These are phyloP conservation scores for Pseudogymnoascus destructans DNA, from an alignment of 2,329 filamentous ascomycete genomes.

Conservation along the genomic window DNA sequence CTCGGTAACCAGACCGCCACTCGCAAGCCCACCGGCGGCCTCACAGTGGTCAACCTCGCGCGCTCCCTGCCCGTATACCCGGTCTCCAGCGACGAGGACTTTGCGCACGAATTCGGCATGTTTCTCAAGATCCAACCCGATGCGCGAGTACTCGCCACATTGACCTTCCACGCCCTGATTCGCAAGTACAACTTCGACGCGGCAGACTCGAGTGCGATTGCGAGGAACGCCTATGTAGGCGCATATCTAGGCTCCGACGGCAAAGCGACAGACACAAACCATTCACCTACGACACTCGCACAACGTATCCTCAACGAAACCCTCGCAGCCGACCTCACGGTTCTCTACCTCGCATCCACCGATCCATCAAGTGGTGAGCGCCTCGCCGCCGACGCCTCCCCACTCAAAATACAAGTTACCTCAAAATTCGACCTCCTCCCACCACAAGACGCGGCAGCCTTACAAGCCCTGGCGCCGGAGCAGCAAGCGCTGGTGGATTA, in stretches of 20 bases:
- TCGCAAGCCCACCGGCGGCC: not conserved
- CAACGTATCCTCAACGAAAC: constrained; percentile 28
- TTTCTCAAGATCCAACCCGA: constrained; percentile 27
- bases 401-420: constrained; percentile 28
- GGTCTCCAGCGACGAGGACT: constrained; percentile 26
- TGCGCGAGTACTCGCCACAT: constrained; percentile 24
- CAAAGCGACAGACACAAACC: constrained; percentile 19
- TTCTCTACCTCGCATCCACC: constrained; percentile 34
- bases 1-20: not conserved
- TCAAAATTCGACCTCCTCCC: constrained; percentile 33
- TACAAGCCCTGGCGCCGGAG: constrained; percentile 32
- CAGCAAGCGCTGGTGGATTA: constrained; percentile 38
- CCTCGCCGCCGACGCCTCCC: constrained; percentile 28
- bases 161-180: constrained; percentile 24
- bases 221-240: constrained; percentile 19
- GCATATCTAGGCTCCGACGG: constrained; percentile 29
- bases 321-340: constrained; percentile 17
- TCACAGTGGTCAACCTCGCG: constrained; percentile 14
- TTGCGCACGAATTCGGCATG: constrained; percentile 29
- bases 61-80: constrained; percentile 30
- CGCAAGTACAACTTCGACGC: constrained; percentile 21
- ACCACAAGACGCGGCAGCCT: constrained; percentile 23
- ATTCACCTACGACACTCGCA: constrained; percentile 24
- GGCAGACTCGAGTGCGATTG: constrained; percentile 21
- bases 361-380: constrained; percentile 27